Evolutionary conservation across 257 asterid genomes (phyloP), one percentile per base, ranked within the genome.

Genomic region (Lantana camara): DNA sequence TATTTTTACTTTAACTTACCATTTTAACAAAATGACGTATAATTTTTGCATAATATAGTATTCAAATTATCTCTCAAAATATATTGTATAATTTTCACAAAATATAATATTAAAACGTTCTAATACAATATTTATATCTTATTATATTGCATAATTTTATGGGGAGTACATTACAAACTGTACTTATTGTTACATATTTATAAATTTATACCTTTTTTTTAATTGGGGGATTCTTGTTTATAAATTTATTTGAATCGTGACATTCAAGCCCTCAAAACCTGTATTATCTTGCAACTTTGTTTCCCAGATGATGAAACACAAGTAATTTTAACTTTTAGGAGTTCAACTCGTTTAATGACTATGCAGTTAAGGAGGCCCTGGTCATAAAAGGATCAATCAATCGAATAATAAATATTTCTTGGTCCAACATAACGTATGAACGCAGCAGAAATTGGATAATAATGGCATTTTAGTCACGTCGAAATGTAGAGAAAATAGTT

Each of bases 401-500:
- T 17, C 46, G 23, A 62, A 32, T 27, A 19, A n/a, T 12, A 54
- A 34, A 70, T 19, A 9, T 13, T n/a, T n/a, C n/a, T n/a, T 17
- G 51, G 64, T 2, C 17, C 20, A 40, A 4, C 9, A 29, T 11
- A 22, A 9, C 41, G 9, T 4, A 58, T 5, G 15, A 42, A 32
- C 7, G 1, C 12, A 51, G 37, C 6, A 30, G 34, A 32, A 46
- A 62, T 46, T 46, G 57, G 67, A 32, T 9, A 41, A 20, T 20
- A n/a, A 16, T 48, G 42, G 1, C 10, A 30, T 54, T 40, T 51
- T 16, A 21, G n/a, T 50, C 61, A 51, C 51, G 67, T 59, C 60
- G 13, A 45, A 42, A 15, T 23, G 10, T 29, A 9, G 14, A 13
- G 37, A 16, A 7, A 7, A 4, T 38, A 16, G 35, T 19, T 20